Evolutionary conservation across 2,329 filamentous ascomycete genomes (phyloP), one percentile per base, ranked within the genome.

Genomic region (Claviceps sp.): DNA sequence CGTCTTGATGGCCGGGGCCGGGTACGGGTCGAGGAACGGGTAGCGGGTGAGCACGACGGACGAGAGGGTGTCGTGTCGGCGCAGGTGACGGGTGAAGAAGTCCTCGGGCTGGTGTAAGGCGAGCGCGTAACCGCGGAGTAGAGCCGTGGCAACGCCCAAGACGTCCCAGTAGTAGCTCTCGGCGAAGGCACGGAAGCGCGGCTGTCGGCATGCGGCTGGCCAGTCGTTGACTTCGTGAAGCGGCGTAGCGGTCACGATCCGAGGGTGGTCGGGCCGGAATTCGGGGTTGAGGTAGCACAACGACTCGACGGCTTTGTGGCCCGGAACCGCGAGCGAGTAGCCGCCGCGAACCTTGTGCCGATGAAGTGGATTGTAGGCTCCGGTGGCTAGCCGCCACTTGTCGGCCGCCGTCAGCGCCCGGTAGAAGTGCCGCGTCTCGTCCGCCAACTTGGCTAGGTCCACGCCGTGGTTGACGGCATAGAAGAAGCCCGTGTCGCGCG

Each of bases 21-120:
- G 53, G 51, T 55, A 55, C n/a, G 45, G 22, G 6, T 55, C 51
- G 14, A 55, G 20, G 48, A 50, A 55, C 3, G 53, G 51, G 34
- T 55, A 55, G 23, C 53, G 53, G 51, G 49, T 55, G 26, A 55
- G 48, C 8, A 55, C 53, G 20, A 55, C 53, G 6, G 53, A 55
- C n/a, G 53, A 53, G n/a, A 55, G 47, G 14, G 53, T 55, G 9
- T 48, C 46, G 2, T 53, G 51, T 3, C 29, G 36, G 42, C 51
- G 50, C 23, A 55, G 51, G 47, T 55, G 51, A n/a, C 47, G 39
- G 6, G 29, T 40, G 48, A 55, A 55, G 44, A 55, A 53, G 38
- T 55, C 51, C 47, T 55, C 53, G 8, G 50, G 44, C 39, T 51
- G 46, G 40, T 42, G 34, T 20, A 55, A 34, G 3, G 53, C 53